Percentiles rank a stretch among this genome's conserved stretches.
Evolutionary conservation across 1,284 basidiomycete species (phyloP).

Genomic region (Spongispora temasekensis): DNA sequence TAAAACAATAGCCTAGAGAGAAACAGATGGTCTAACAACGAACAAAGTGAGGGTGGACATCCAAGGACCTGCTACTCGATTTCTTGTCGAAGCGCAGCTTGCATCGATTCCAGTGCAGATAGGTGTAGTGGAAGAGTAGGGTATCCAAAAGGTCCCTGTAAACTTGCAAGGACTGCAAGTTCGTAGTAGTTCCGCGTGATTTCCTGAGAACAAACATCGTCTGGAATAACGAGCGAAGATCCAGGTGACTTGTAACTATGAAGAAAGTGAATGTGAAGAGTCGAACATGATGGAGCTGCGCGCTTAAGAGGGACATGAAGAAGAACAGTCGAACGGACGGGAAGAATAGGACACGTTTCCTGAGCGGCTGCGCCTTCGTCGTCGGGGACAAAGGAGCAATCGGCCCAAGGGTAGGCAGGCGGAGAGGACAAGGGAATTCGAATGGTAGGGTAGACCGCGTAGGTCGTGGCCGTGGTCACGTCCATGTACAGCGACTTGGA

Average conservation of each 20-base stretch:
- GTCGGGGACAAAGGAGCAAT: conserved; percentile 32
- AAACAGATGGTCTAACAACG: conserved; percentile 13
- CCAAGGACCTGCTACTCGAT: conserved; percentile 17
- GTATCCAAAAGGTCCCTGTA: conserved; percentile 50
- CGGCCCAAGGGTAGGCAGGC: conserved; percentile 26
- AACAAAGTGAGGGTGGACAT: conserved; percentile 7
- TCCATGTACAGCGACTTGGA: conserved; percentile 44
- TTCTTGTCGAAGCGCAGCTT: conserved; percentile 38
- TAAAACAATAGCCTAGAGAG: conserved; percentile 12
- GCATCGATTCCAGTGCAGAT: conserved; percentile 64
- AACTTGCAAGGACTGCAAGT: conserved; percentile 57
- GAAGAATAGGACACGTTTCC: conserved; percentile 46
- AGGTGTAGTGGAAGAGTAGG: conserved; percentile 66
- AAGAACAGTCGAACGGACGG: conserved; percentile 56
- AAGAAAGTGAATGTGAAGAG: conserved; percentile 64
- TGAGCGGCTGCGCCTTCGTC: conserved; percentile 27
- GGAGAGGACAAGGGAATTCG: conserved; percentile 41
- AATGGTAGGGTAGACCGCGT: conserved; percentile 46
- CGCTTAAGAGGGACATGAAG: conserved; percentile 48
- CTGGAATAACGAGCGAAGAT: conserved; percentile 39
- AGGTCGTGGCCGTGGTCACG: conserved; percentile 48
- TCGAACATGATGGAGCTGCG: conserved; percentile 32
- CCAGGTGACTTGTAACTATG: conserved; percentile 44
- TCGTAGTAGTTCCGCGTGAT: conserved; percentile 69
- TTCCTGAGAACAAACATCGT: conserved; percentile 50